These are phyloP conservation scores for Marchantia paleacea DNA, from an alignment of 225 moss, liverwort and hornwort genomes.

Conservation along the genomic window DNA sequence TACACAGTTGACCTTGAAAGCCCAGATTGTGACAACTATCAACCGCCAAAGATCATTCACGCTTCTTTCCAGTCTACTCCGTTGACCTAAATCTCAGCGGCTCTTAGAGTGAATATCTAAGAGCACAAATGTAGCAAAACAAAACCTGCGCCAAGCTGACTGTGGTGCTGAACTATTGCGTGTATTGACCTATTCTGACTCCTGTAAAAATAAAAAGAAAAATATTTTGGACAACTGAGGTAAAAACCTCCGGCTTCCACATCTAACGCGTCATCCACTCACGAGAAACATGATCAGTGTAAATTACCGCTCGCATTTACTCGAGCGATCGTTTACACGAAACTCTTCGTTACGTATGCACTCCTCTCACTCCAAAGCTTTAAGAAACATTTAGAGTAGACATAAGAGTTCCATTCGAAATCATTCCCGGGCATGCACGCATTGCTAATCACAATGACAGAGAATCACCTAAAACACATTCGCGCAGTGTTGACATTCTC, in stretches of 20 bases:
- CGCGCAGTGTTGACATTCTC: conserved; percentile 1
- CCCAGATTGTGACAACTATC: too few relatives aligned
- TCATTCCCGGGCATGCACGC: background rate
- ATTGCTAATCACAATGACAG: background rate
- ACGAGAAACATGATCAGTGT: background rate
- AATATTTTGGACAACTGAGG: background rate
- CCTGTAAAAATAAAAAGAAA: too few relatives aligned
- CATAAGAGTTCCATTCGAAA: background rate
- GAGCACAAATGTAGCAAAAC: background rate
- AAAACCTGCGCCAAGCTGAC: background rate
- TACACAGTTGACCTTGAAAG: background rate
- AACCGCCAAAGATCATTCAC: background rate
- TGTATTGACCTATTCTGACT: background rate
- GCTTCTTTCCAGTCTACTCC: background rate
- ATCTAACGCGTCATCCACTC: background rate
- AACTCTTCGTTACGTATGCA: background rate
- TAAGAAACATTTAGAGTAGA: too few relatives aligned
- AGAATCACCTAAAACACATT: background rate
- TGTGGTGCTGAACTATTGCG: background rate
- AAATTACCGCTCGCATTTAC: background rate
- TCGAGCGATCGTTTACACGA: too few relatives aligned
- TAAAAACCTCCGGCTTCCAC: background rate
- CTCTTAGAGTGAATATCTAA: background rate
- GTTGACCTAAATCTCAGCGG: background rate
- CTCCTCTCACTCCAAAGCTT: too few relatives aligned